Conservation (phyloP, 306 rosid species). For the Cucumis cinereus region DNA sequence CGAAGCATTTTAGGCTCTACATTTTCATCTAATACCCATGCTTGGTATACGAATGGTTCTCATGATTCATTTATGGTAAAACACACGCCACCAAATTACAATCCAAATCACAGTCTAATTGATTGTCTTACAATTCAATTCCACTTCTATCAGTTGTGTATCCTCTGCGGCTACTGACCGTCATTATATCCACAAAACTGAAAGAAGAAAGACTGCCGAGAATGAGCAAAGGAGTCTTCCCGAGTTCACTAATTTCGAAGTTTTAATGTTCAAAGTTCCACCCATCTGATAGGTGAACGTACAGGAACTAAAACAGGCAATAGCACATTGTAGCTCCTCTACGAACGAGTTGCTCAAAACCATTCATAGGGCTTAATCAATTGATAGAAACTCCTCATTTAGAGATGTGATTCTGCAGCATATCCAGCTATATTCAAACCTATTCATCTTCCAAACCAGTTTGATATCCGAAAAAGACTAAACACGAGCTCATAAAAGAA, state of each 20-base stretch:
- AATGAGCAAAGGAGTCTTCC: neutral
- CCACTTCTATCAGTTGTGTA: neutral
- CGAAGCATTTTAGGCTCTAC: neutral
- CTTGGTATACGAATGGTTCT: neutral
- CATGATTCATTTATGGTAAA: neutral
- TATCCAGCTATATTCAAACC: neutral
- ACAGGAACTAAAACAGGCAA: no score
- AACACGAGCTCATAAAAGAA: neutral
- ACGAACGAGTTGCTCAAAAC: neutral
- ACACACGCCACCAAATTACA: neutral
- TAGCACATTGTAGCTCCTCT: no score
- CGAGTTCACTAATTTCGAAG: neutral
- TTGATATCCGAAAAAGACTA: neutral
- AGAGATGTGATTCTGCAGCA: neutral
- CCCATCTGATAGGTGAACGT: neutral
- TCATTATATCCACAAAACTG: neutral
- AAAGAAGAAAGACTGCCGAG: neutral
- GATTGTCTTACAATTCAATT: neutral
- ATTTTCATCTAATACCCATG: neutral
- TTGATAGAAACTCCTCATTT: neutral
- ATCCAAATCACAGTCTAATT: neutral
- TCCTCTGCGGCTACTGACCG: neutral
- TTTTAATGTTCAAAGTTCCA: neutral
- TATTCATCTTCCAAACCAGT: neutral
- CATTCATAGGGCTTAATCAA: neutral